Conservation (phyloP, 75 land plant species). For the Adiantum capillusveneris region DNA sequence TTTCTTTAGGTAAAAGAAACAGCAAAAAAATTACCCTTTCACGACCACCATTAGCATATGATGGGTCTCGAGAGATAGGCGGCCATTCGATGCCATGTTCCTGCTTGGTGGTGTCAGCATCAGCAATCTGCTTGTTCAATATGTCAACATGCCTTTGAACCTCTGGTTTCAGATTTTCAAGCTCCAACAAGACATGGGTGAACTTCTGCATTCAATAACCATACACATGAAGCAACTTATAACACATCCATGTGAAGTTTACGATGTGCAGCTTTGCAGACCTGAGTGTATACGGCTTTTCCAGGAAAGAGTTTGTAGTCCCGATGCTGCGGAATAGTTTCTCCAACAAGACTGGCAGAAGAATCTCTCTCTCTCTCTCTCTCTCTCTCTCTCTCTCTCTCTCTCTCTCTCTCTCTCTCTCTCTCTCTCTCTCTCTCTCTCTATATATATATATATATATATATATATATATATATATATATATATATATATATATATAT, state of each 20-base stretch:
- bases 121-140: constrained; percentile 23
- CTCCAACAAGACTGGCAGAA: constrained; percentile 54
- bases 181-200: constrained; percentile 48
- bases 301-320: constrained; percentile 43
- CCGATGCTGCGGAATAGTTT: constrained; percentile 78
- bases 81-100: constrained; percentile 12
- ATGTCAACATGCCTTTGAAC: constrained; percentile 45
- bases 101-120: not conserved
- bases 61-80: not conserved
- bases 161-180: constrained; percentile 72
- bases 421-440: not conserved
- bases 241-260: not conserved
- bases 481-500: not conserved
- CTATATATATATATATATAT: not conserved
- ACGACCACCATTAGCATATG: not conserved
- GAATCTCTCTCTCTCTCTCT: not conserved
- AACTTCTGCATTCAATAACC: constrained; percentile 59
- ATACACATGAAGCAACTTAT: no score
- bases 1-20: not conserved
- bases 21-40: not conserved
- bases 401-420: not conserved
- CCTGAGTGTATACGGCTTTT: constrained; percentile 47
- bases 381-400: not conserved
- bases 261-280: not conserved
- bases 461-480: constrained; percentile 1